A percentile compares a stretch with the other conserved stretches of the same genome.
phyloP scores from a whole-genome alignment of 768 basidiomycete species.

The Tylopilus cervinicoccineus region DNA sequence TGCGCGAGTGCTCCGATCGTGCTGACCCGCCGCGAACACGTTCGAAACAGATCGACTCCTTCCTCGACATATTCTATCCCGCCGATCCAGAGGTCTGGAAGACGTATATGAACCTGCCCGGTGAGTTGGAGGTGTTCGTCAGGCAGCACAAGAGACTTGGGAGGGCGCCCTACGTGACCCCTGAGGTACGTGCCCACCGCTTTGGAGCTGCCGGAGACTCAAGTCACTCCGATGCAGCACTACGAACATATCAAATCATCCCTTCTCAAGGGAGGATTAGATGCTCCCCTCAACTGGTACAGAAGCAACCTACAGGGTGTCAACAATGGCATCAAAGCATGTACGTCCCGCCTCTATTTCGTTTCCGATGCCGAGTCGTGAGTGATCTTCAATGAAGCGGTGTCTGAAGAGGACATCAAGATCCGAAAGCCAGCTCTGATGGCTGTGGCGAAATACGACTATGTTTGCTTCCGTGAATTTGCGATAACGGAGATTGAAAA shows the following conservation, averaged over 20 bases:
- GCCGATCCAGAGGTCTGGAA: slow-evolving; percentile 33
- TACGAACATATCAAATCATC: slow-evolving; percentile 25
- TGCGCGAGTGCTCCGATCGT: too few relatives aligned
- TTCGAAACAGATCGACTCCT: slow-evolving; percentile 35
- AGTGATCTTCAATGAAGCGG: slow-evolving; percentile 9
- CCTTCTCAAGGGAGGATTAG: slow-evolving; percentile 31
- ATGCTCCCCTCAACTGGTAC: slow-evolving; percentile 38
- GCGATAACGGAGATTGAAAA: slow-evolving; percentile 23
- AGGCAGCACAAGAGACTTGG: slow-evolving; percentile 18
- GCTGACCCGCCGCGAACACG: not conserved
- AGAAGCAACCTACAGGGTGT: slow-evolving; percentile 26
- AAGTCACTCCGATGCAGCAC: slow-evolving; percentile 19
- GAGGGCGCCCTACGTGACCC: slow-evolving; percentile 30
- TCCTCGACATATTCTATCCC: slow-evolving; percentile 34
- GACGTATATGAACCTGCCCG: slow-evolving; percentile 33
- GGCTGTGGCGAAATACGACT: slow-evolving; percentile 34
- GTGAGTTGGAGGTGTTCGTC: slow-evolving; percentile 31
- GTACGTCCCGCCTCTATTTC: slow-evolving; percentile 13
- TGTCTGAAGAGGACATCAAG: slow-evolving; percentile 22
- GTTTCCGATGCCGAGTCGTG: not conserved
- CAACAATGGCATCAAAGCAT: slow-evolving; percentile 26
- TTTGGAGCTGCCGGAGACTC: not conserved
- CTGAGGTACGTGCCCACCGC: slow-evolving; percentile 25
- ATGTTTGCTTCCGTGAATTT: slow-evolving; percentile 28
- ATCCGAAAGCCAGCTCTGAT: slow-evolving; percentile 38